Evolutionary conservation across 1,284 basidiomycete genomes (phyloP).

Genomic region (Fistulina hepatica): DNA sequence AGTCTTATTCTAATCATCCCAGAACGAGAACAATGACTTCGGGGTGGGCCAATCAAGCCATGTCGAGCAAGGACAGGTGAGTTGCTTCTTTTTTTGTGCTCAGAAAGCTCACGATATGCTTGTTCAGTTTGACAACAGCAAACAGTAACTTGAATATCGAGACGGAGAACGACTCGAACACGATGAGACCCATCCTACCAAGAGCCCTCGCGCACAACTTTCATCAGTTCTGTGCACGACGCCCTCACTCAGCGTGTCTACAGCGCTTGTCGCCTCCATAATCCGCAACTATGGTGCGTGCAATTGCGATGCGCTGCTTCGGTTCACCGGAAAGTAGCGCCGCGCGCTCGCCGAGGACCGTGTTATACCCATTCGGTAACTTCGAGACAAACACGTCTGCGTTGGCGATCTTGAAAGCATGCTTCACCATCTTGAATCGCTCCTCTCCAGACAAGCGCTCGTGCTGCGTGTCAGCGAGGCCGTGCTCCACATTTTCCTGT

Average conservation of each 20-base stretch:
- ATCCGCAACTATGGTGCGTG: slow-evolving; percentile 88
- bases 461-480: slow-evolving; percentile 68
- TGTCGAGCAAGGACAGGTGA: no score
- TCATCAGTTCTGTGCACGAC: slow-evolving; percentile 93
- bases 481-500: slow-evolving; percentile 74
- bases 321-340: slow-evolving; percentile 91
- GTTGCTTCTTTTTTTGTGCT: no score
- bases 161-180: no score
- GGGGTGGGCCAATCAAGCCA: no score
- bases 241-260: slow-evolving; percentile 86
- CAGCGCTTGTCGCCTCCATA: slow-evolving; percentile 82
- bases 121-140: no score
- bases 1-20: no score
- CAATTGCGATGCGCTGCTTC: slow-evolving; percentile 42
- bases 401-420: slow-evolving; percentile 85
- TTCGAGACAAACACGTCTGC: slow-evolving; percentile 83
- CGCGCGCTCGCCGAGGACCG: slow-evolving; percentile 87
- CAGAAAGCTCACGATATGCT: no score
- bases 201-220: slow-evolving; percentile 36
- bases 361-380: slow-evolving; percentile 81
- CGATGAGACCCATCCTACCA: no score
- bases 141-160: no score
- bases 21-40: no score
- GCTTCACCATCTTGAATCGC: slow-evolving; percentile 69
- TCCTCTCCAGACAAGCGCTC: slow-evolving; percentile 67